Evolutionary conservation across 108 stramenopile genomes (phyloP).

Genomic region (Fragilaria crotonensis): DNA sequence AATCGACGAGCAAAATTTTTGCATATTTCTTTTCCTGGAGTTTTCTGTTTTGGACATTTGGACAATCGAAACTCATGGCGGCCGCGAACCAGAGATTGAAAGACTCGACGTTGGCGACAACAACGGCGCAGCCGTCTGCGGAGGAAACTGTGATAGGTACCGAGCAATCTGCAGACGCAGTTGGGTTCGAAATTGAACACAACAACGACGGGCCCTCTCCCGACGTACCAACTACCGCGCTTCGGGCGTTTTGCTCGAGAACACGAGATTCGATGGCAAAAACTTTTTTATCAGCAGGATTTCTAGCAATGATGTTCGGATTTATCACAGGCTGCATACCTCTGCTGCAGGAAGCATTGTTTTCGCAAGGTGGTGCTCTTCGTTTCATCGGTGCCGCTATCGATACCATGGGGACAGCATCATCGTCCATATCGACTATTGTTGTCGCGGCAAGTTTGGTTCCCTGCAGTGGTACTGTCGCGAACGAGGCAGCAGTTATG

Average conservation of each 20-base stretch:
- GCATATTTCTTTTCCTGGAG: constrained; percentile 63
- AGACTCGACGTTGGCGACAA: no score
- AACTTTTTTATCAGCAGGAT: constrained; percentile 46
- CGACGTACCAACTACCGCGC: not conserved
- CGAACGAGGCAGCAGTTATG: no score
- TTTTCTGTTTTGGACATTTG: constrained; percentile 53
- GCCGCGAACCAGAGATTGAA: constrained; percentile 8
- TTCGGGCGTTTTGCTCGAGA: no score
- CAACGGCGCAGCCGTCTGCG: no score
- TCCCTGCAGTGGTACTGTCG: no score
- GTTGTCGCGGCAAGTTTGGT: constrained; percentile 59
- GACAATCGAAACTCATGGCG: constrained; percentile 35
- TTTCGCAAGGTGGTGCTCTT: constrained; percentile 43
- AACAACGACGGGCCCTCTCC: not conserved
- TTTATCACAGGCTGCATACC: constrained; percentile 65
- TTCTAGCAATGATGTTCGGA: constrained; percentile 54
- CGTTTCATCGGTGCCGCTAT: constrained; percentile 63
- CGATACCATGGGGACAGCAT: constrained; percentile 46
- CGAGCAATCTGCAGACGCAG: no score
- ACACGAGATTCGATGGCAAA: constrained; percentile 39
- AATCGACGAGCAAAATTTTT: constrained; percentile 63
- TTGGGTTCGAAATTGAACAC: not conserved
- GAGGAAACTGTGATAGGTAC: constrained; percentile 6
- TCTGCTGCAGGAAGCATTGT: constrained; percentile 54
- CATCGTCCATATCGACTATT: constrained; percentile 44